Evolutionary conservation across 1,284 basidiomycete species (phyloP).

Genomic region (Boletellus dicymbophilus): DNA sequence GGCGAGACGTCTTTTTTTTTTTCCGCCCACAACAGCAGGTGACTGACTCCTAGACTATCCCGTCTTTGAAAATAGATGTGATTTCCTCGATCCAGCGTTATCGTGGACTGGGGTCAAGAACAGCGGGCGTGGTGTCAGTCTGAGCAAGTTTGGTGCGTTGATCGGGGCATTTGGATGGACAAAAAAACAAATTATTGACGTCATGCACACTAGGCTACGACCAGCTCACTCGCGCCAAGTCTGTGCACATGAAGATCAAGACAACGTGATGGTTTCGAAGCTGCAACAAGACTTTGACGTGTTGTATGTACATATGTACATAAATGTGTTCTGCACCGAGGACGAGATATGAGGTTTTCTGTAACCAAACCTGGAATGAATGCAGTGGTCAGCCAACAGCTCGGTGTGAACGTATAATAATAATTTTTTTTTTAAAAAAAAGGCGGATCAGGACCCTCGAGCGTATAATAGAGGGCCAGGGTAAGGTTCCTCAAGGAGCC

Average conservation of each 20-base stretch:
- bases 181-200: no score
- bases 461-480: constrained; percentile 37
- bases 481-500: constrained; percentile 32
- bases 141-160: constrained; percentile 85
- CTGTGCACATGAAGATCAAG: constrained; percentile 76
- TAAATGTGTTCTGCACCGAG: background rate
- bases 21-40: background rate
- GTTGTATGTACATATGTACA: background rate
- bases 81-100: constrained; percentile 88
- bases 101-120: constrained; percentile 96
- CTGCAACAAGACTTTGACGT: background rate
- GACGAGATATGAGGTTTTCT: no score
- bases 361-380: background rate
- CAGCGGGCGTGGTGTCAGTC: constrained; percentile 86
- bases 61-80: no score
- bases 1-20: constrained; percentile 40
- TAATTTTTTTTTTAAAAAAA: no score
- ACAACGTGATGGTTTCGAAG: constrained; percentile 35
- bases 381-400: constrained; percentile 5
- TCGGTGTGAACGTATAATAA: no score
- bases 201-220: constrained; percentile 58
- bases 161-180: background rate
- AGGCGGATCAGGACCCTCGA: constrained; percentile 34
- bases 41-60: no score
- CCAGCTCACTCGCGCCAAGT: constrained; percentile 76